These are phyloP conservation scores for Fragaria ananassa DNA, from an alignment of 306 rosid species.

Conservation along the genomic window DNA sequence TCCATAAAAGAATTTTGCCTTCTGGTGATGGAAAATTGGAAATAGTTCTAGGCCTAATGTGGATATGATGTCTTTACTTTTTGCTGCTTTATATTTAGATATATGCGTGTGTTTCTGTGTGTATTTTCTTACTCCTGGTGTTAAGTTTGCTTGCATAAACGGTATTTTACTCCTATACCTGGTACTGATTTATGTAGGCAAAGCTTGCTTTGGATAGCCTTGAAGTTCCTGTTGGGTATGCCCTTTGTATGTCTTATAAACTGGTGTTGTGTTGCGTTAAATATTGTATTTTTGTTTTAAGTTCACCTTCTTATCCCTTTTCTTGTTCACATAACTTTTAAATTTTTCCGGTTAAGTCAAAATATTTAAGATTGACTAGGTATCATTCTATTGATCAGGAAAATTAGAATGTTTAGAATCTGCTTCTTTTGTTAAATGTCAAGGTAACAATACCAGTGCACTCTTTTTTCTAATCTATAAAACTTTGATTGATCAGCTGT, in stretches of 20 bases:
- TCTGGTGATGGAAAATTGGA: not conserved
- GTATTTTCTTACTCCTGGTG: not conserved
- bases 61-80: not conserved
- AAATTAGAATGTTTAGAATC: not conserved
- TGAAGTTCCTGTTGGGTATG: constrained; percentile 93
- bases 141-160: not conserved
- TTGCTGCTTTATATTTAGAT: not conserved
- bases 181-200: constrained; percentile 46
- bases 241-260: not conserved
- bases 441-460: not conserved
- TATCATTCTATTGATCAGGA: not conserved
- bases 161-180: constrained; percentile 4
- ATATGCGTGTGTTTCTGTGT: not conserved
- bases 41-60: not conserved
- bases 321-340: not conserved
- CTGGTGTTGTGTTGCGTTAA: not conserved
- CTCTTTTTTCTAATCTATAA: constrained; percentile 18
- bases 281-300: not conserved
- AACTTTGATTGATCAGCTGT: constrained; percentile 50
- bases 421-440: not conserved
- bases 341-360: not conserved
- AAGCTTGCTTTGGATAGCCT: constrained; percentile 59
- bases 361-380: too few relatives aligned
- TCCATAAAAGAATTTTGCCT: not conserved
- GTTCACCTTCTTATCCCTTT: not conserved